Evolutionary conservation across 352 stramenopile genomes (phyloP), one percentile per base, ranked within the genome.

Genomic region (Pythium brachiatum): DNA sequence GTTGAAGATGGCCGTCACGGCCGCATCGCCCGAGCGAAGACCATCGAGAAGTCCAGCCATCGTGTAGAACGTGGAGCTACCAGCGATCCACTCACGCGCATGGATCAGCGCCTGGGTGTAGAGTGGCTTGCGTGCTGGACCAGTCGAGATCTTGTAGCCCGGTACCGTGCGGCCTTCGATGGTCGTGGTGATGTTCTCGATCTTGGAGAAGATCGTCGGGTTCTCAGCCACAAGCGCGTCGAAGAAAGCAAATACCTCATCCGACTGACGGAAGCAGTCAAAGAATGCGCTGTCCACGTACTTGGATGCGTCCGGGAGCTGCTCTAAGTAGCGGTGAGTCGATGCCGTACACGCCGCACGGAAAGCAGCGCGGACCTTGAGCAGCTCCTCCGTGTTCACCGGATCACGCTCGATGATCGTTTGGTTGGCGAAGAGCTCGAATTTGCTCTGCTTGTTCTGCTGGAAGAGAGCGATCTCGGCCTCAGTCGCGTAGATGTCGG

Each of bases 221-320:
- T 74, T 74, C 56, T 70, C 46, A 2, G 32, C 36, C 2, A 68
- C 63, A 8, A 74, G 57, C 18, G 51, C 36, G 26, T 68, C 60
- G 8, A 72, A 46, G 31, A 75, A 75, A 18, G 41, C 53, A 25
- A 54, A 59, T 16, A 75, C 58, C 29, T 75, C 62, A 13, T 56
- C 60, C 2, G 50, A 31, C 41, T 60, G 62, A 34, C 68, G 68
- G 44, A 63, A 75, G 60, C 68, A 75, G 56, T 75, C 62, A 46
- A 75, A 75, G 59, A 75, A 75, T 0, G 58, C 63, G 41, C 62
- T 72, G 32, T 69, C 55, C 1, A 47, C 48, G 64, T 75, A 75
- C 56, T 64, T 68, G 38, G 31, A 32, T 5, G 39, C 16, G 6
- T 13, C 23, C 39, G 43, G 21, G 50, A 56, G 50, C 44, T 54